These are phyloP conservation scores for Carex littledalei DNA, from an alignment of 176 grass and related monocot species.

Conservation along the genomic window DNA sequence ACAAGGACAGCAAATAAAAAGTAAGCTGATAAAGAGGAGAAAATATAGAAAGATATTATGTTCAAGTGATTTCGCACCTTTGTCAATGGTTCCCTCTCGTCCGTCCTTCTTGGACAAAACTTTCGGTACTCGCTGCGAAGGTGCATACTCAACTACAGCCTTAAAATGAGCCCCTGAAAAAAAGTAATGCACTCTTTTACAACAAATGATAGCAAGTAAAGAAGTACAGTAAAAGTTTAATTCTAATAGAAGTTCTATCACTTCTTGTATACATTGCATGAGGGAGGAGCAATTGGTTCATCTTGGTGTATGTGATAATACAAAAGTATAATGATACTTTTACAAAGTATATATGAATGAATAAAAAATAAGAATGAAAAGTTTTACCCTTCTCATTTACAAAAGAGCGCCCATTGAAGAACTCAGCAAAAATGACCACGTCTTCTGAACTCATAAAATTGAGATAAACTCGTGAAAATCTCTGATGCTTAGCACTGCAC, in stretches of 20 bases:
- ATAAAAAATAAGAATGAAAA: conserved; percentile 8
- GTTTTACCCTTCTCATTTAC: conserved; percentile 95
- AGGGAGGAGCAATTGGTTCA: background rate
- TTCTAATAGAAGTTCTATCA: background rate
- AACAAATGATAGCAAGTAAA: background rate
- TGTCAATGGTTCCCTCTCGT: conserved; percentile 80
- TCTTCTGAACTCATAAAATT: conserved; percentile 77
- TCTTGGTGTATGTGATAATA: conserved; percentile 21
- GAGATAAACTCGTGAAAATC: conserved; percentile 69
- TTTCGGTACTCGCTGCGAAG: conserved; percentile 73
- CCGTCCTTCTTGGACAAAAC: conserved; percentile 73
- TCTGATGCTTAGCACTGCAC: conserved; percentile 77
- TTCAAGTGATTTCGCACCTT: conserved; percentile 37
- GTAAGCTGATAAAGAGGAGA: background rate
- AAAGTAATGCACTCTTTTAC: background rate
- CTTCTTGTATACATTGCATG: background rate
- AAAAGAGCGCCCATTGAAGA: conserved; percentile 80
- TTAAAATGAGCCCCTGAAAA: conserved; percentile 89
- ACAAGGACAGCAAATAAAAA: conserved; percentile 20
- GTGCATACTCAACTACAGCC: conserved; percentile 87
- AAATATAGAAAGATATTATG: background rate
- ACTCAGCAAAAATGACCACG: conserved; percentile 87
- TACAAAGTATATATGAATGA: conserved; percentile 3
- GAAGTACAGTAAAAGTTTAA: background rate
- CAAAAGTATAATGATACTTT: background rate